A percentile compares a stretch with the other conserved stretches of the same genome.
Evolutionary conservation across 805 yeast genomes (phyloP).

Genomic region (Cephaloascus fragrans): DNA sequence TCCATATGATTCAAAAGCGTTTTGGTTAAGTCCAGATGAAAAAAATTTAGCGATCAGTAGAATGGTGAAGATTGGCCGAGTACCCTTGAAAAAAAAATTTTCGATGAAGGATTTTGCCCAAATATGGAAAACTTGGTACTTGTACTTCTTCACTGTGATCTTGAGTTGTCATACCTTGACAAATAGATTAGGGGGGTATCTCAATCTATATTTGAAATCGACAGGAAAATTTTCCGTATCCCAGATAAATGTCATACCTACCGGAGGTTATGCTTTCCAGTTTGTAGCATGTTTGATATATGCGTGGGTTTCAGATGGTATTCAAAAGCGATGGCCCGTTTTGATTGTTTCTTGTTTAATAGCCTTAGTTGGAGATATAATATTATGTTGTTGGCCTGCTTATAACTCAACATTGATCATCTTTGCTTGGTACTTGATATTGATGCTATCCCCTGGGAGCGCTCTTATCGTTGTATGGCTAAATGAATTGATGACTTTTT

Average conservation of each 20-base stretch:
- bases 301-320: neutral
- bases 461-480: neutral
- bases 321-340: neutral
- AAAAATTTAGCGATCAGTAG: conserved; percentile 1
- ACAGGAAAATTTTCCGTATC: neutral
- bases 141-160: neutral
- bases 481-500: neutral
- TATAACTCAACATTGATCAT: neutral
- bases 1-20: conserved; percentile 6
- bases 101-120: neutral
- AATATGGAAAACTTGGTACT: neutral
- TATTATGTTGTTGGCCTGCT: neutral
- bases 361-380: neutral
- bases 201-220: conserved; percentile 1
- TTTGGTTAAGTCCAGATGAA: conserved; percentile 2
- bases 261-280: conserved; percentile 2
- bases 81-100: neutral
- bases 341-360: neutral
- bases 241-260: neutral
- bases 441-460: neutral
- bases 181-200: neutral
- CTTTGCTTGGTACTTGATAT: neutral
- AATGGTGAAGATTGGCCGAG: conserved; percentile 1
- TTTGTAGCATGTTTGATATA: conserved; percentile 1
- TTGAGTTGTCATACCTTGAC: neutral